Percentiles rank a stretch among this genome's conserved stretches.
phyloP scores from a whole-genome alignment of 371 early-diverging fungal species.

The Saksenaea oblongispora region DNA sequence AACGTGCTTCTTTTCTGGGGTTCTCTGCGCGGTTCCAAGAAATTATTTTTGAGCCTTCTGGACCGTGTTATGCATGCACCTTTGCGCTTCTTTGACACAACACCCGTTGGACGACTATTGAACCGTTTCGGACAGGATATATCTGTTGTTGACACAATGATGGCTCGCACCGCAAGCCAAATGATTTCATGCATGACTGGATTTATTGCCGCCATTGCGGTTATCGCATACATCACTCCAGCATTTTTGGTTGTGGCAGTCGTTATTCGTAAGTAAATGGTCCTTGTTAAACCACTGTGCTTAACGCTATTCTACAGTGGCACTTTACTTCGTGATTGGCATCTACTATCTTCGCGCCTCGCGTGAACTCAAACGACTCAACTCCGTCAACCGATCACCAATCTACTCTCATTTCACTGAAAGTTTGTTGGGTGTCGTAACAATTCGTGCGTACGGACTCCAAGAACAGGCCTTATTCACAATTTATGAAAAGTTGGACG shows the following conservation, averaged over 20 bases:
- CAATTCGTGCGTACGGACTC: constrained; percentile 74
- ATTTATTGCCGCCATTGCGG: constrained; percentile 58
- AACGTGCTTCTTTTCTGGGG: constrained; percentile 42
- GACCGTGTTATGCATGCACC: constrained; percentile 65
- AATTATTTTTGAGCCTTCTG: constrained; percentile 55
- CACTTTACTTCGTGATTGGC: constrained; percentile 43
- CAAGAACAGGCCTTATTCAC: constrained; percentile 60
- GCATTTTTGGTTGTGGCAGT: constrained; percentile 49
- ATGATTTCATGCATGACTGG: constrained; percentile 44
- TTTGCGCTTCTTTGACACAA: constrained; percentile 87
- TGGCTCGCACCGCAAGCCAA: constrained; percentile 34
- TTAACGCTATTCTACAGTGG: constrained; percentile 7
- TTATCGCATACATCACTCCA: constrained; percentile 63
- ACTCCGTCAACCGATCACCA: constrained; percentile 74
- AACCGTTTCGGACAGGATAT: constrained; percentile 81
- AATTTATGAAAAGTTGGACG: constrained; percentile 59
- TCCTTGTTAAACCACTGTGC: background rate
- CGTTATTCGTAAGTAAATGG: background rate
- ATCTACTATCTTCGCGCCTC: constrained; percentile 68
- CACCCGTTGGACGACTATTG: constrained; percentile 91
- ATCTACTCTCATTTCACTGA: constrained; percentile 78
- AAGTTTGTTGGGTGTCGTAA: constrained; percentile 62
- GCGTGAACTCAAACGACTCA: constrained; percentile 80
- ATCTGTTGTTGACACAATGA: constrained; percentile 34
- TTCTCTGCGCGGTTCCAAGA: constrained; percentile 59